Evolutionary conservation across 2,329 filamentous ascomycete species (phyloP), one percentile per base, ranked within the genome.

Genomic region (Bipolaris cookei): DNA sequence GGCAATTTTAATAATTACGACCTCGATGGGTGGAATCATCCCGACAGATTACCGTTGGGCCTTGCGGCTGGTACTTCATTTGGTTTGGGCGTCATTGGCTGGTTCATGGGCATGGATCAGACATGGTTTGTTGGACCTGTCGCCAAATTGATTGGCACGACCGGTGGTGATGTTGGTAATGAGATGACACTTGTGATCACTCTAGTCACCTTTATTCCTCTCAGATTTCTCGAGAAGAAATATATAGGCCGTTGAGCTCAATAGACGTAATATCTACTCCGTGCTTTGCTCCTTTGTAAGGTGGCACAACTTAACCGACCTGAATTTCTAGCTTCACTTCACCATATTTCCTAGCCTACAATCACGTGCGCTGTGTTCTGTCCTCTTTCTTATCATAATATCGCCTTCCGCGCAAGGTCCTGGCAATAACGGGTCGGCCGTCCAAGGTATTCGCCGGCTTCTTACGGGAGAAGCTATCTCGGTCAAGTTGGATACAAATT

Each of bases 21-120:
- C 50, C 67, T 81, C 8, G 74, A 77, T 11, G 79, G 68, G 1
- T 82, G 80, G 80, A 80, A 82, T 50, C 72, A 79, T 38, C 78
- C 77, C 0, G 64, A 61, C 16, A 68, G 73, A 32, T 66, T 82
- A 32, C 80, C 80, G 1, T 54, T 75, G 11, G 80, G 80, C 13
- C 69, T 78, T 43, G 79, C 78, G 6, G 79, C 73, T 3, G 71
- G 73, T 6, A 58, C 69, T 1, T 74, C 78, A 4, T 77, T 81
- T 50, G 64, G 70, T 4, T 58, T 79, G 0, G 78, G 78, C 6
- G 69, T 78, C 2, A 58, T 78, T 13, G 74, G 72, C 6, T 85
- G 83, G 75, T 76, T 84, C 21, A 75, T 87, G 66, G 85, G 84
- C 2, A 87, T 88, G 84, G 79, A 78, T 42, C 81, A 86, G 73